These are phyloP conservation scores for Hysterangium stoloniferum DNA, from an alignment of 768 basidiomycete species.

Conservation along the genomic window DNA sequence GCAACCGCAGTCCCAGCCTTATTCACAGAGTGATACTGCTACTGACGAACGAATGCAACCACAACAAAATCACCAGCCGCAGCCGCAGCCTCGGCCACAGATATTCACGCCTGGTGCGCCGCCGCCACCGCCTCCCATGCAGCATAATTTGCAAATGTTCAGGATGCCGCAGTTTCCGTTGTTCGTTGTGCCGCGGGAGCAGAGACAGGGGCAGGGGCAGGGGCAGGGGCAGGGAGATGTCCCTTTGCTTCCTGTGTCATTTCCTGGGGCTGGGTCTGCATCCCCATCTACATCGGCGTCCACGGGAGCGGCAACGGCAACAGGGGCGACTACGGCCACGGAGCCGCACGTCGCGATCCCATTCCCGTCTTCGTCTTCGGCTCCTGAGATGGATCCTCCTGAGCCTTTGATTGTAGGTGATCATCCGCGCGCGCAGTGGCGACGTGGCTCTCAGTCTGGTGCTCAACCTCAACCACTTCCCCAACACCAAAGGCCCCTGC, in stretches of 20 bases:
- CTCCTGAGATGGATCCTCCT: background rate
- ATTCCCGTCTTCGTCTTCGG: background rate
- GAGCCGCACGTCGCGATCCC: background rate
- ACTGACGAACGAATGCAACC: background rate
- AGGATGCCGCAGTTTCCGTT: background rate
- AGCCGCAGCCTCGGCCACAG: background rate
- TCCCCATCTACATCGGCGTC: too few relatives aligned
- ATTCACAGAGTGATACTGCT: too few relatives aligned
- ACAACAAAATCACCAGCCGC: background rate
- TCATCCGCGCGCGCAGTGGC: background rate
- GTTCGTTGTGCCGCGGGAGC: too few relatives aligned
- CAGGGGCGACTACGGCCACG: background rate
- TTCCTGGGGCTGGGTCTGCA: too few relatives aligned
- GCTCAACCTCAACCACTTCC: background rate
- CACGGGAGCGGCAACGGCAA: too few relatives aligned
- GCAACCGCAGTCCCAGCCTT: conserved; percentile 1
- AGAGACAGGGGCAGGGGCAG: too few relatives aligned
- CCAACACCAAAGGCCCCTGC: background rate
- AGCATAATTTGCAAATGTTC: background rate
- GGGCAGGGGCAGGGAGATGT: too few relatives aligned
- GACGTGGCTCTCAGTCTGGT: too few relatives aligned
- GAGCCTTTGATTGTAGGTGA: background rate
- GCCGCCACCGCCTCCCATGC: background rate
- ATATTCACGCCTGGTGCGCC: too few relatives aligned
- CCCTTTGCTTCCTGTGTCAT: too few relatives aligned